A percentile compares a stretch with the other conserved stretches of the same genome.
Conservation (phyloP, 2,329 filamentous ascomycete genomes). For the Diaporthe amygdali region DNA sequence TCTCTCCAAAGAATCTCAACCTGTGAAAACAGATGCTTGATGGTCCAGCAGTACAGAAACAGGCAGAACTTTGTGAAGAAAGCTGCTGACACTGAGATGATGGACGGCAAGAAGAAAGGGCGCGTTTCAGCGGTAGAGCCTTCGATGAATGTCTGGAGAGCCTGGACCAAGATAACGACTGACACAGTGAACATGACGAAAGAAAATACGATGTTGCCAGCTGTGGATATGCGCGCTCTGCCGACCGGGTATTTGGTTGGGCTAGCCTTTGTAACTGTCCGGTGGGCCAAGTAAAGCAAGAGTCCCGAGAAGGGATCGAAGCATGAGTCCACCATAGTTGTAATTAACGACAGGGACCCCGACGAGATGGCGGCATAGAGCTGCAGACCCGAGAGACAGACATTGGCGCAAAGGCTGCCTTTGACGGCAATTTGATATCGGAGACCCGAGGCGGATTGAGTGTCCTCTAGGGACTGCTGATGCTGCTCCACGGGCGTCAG, state of each 20-base stretch:
- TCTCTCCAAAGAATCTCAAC: conserved; percentile 94
- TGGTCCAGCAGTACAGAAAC: conserved; percentile 90
- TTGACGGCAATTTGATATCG: conserved; percentile 71
- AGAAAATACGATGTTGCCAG: conserved; percentile 95
- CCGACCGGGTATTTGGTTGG: conserved; percentile 85
- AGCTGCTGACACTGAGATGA: conserved; percentile 83
- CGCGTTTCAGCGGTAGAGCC: conserved; percentile 58
- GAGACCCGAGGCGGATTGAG: conserved; percentile 80
- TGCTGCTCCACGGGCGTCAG: conserved; percentile 94
- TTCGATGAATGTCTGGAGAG: conserved; percentile 70
- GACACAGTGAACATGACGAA: conserved; percentile 95
- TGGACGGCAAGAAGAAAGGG: conserved; percentile 78
- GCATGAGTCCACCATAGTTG: conserved; percentile 93
- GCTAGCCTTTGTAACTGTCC: conserved; percentile 87
- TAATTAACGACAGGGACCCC: conserved; percentile 92
- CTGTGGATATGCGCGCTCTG: conserved; percentile 91
- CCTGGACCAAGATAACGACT: conserved; percentile 89
- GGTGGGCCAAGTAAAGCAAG: conserved; percentile 82
- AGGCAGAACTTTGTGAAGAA: conserved; percentile 82
- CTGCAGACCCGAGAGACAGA: conserved; percentile 79
- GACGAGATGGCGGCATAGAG: conserved; percentile 87
- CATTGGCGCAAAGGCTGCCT: conserved; percentile 78
- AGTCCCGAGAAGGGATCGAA: conserved; percentile 92
- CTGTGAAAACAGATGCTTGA: conserved; percentile 90
- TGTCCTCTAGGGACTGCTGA: conserved; percentile 77